Evolutionary conservation across 306 rosid genomes (phyloP), one percentile per base, ranked within the genome.

Genomic region (Mucuna pruriens): DNA sequence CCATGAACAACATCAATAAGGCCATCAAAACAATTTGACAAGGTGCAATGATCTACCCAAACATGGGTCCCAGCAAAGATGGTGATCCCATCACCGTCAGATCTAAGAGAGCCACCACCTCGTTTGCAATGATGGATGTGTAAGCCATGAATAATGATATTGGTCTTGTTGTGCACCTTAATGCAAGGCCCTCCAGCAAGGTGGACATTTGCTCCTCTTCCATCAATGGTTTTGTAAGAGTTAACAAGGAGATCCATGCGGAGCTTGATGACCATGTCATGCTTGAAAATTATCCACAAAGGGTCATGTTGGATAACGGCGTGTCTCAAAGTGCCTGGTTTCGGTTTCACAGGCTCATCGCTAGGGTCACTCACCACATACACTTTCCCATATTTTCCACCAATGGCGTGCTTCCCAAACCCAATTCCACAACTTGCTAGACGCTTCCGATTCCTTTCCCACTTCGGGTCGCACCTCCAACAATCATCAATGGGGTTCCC

Each of bases 401-500:
- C 99, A 3, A 88, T 89, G 67, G 99, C 92, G 0, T 84, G 70
- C 76, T 86, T 90, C 0, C 99, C 98, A 5, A 95, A 95, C 19
- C 98, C 99, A 46, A 95, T 90, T 2, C 78, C 91, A 71, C 99
- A 95, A 15, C 88, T 90, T 0, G 97, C 97, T 0, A 95, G 79
- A 2, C 87, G 85, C 77, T 87, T 81, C 1, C 97, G 81, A 78
- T 95, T 95, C 36, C 75, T 88, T 45, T 83, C 93, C 99, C 99
- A 95, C 0, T 93, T 87, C 1, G 87, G 83, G 76, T 93, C 97
- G 38, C 99, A 95, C 52, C 92, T 82, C 99, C 99, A 95, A 77
- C 98, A 95, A 76, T 95, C 99, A 62, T 95, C 99, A 31, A 95
- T 90, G 16, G 97, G 97, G 87, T 93, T 95, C 4, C 95, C 97